Conservation (phyloP, 441 rosid species). For the Euphorbia corollata region DNA sequence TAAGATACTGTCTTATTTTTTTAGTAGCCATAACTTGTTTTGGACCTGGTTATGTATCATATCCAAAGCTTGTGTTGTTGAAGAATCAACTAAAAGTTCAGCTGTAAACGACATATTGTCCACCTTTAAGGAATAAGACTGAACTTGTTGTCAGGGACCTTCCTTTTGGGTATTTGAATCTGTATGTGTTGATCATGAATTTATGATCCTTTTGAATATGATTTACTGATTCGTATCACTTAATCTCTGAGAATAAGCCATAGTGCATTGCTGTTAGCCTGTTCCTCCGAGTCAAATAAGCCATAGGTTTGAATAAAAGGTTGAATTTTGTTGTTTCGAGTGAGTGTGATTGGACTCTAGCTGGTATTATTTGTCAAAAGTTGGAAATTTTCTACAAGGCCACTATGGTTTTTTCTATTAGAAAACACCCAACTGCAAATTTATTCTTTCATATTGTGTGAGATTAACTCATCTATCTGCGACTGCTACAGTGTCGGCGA, state of each 20-base stretch:
- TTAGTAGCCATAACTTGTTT: background rate
- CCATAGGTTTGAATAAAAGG: too few species aligned
- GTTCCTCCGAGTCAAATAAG: too few species aligned
- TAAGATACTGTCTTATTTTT: background rate
- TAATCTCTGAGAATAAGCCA: background rate
- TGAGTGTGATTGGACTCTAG: too few species aligned
- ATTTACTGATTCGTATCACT: background rate
- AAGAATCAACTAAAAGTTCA: background rate
- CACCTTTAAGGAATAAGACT: background rate
- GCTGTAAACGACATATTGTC: background rate
- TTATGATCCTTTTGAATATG: background rate
- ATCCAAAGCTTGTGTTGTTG: background rate
- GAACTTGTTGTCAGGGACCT: background rate
- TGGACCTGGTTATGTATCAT: background rate
- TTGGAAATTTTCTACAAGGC: too few species aligned
- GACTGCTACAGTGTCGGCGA: too few species aligned
- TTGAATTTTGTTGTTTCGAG: too few species aligned
- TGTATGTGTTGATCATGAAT: background rate
- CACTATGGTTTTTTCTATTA: too few species aligned
- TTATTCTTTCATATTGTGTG: too few species aligned
- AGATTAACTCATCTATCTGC: too few species aligned
- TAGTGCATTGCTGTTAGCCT: too few species aligned
- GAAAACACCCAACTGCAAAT: too few species aligned
- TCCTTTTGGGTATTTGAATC: background rate
- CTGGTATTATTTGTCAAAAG: too few species aligned